phyloP scores from a whole-genome alignment of 1,284 basidiomycete species.

The Stygiomarasmius scandens region DNA sequence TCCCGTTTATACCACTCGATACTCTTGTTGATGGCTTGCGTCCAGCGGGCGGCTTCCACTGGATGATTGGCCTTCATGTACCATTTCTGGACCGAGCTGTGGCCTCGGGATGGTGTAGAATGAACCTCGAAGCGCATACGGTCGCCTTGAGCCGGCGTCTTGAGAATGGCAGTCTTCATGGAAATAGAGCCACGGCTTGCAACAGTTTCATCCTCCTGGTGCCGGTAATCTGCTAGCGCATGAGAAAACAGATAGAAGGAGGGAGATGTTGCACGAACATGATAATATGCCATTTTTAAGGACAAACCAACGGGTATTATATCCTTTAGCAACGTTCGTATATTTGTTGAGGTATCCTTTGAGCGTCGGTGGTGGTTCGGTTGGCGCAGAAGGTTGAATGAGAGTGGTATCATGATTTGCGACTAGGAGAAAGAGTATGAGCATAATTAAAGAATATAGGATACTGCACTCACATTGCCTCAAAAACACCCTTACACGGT shows the following conservation, averaged over 20 bases:
- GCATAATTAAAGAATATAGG: not conserved
- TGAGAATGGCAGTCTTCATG: too few species aligned
- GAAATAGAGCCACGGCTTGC: constrained; percentile 76
- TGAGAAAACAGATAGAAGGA: constrained; percentile 3
- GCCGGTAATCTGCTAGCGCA: constrained; percentile 71
- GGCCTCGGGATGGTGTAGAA: too few species aligned
- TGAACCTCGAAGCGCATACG: too few species aligned
- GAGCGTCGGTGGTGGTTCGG: constrained; percentile 70
- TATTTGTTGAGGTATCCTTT: constrained; percentile 90
- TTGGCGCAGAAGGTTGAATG: constrained; percentile 45
- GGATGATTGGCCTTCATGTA: constrained; percentile 91
- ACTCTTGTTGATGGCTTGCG: constrained; percentile 71
- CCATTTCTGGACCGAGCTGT: constrained; percentile 20
- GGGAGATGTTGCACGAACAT: constrained; percentile 59
- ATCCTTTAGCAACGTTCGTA: constrained; percentile 88
- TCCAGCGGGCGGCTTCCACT: constrained; percentile 89
- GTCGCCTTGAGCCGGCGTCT: not conserved
- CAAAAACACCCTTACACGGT: constrained; percentile 83
- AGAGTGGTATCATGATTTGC: constrained; percentile 78
- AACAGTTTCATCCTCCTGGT: constrained; percentile 89
- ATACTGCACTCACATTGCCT: constrained; percentile 69
- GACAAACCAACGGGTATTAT: constrained; percentile 94
- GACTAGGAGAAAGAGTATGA: constrained; percentile 45
- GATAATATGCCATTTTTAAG: constrained; percentile 85
- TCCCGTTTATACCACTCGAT: constrained; percentile 62